phyloP scores from a whole-genome alignment of 805 yeast species.

The Metschnikowia peoriensis region DNA sequence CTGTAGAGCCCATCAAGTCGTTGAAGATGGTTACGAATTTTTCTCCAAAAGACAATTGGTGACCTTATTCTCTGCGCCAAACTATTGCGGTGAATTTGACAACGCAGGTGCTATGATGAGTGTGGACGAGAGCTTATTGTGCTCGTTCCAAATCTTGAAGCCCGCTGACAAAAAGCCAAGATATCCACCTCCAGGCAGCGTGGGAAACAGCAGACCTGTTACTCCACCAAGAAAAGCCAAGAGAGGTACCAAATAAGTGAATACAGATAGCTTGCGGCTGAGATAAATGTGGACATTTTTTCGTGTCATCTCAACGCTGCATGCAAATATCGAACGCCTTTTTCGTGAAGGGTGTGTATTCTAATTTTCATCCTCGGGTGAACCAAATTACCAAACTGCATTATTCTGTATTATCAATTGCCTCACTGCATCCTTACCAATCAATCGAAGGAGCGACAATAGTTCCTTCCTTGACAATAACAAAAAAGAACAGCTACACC shows the following conservation, averaged over 20 bases:
- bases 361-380: constrained; percentile 1
- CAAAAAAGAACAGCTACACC: constrained; percentile 9
- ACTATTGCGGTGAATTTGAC: constrained; percentile 98
- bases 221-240: constrained; percentile 61
- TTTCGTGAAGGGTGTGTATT: neutral
- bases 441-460: constrained; percentile 6
- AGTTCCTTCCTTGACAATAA: constrained; percentile 7
- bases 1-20: constrained; percentile 98
- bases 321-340: neutral
- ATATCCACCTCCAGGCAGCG: constrained; percentile 43
- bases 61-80: constrained; percentile 94
- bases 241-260: constrained; percentile 43
- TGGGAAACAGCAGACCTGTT: constrained; percentile 48
- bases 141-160: constrained; percentile 94
- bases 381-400: constrained; percentile 5
- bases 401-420: constrained; percentile 10
- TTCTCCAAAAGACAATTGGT: constrained; percentile 95
- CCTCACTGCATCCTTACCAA: constrained; percentile 11
- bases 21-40: constrained; percentile 98
- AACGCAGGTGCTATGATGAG: constrained; percentile 99
- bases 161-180: constrained; percentile 96
- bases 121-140: constrained; percentile 91
- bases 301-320: neutral
- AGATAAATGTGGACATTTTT: constrained; percentile 3
- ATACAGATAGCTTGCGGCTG: neutral